Evolutionary conservation across 148 eudicot species (phyloP), one percentile per base, ranked within the genome.

Genomic region (Tetragonia tetragonoides): DNA sequence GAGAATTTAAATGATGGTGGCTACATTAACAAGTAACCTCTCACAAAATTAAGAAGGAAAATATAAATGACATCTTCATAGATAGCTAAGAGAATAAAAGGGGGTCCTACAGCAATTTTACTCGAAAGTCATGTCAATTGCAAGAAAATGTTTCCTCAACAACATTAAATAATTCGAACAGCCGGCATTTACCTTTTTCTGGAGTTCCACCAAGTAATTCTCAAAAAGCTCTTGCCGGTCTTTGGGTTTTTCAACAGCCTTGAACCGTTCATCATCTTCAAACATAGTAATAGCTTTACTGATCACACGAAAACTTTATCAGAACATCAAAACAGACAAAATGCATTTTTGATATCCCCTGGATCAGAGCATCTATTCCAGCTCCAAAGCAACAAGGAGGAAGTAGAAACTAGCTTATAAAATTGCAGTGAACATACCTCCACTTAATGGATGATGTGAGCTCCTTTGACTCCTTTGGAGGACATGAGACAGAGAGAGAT

Each of bases 211-310:
- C 83, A 91, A 81, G 84, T 91, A 93, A 83, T 79, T 93, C 73
- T 91, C 91, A 63, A 90, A 95, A 73, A 95, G 92, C 82, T 95
- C 99, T 82, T 95, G 97, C 68, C 97, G 94, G 39, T 95, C 99
- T 70, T 89, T 82, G 77, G 86, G 81, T 78, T 88, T 88, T 63
- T 95, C 99, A 61, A 95, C 91, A 76, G 97, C 97, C 85, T 95
- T 91, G 75, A 91, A 95, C 74, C 99, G 88, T 66, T 90, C 94
- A 89, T 95, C 99, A 61, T 91, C 94, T 81, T 91, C 99, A 87
- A 95, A 95, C 79, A 91, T 83, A 47, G 87, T 83, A 64, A 88
- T 80, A 49, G 99, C 99, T 90, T 95, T 91, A 87, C 99, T 95
- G 93, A 65, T 62, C 67, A 82, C 24, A 80, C 44, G 74, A 62